Base-by-base conservation (phyloP, 139 green algal genomes). In the Chlorella vulgaris region DNA sequence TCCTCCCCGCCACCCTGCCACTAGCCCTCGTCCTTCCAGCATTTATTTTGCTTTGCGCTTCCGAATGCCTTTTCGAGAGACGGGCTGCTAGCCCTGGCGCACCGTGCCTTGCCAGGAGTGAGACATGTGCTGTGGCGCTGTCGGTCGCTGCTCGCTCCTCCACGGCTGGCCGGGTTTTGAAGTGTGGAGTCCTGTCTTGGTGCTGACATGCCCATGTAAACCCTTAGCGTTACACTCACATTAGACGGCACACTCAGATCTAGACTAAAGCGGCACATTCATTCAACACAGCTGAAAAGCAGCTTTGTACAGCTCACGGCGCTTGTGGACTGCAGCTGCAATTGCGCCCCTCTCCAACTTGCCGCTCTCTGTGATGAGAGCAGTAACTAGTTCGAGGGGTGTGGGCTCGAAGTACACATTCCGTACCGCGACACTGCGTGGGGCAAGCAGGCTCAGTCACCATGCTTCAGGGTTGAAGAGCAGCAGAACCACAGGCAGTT, bases 381-480 rank as follows among this genome's bases (percentile, higher is more conserved):
- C 83, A 2, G 42, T 71, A 40, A 90, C 18, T 38, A 86, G 47
- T 7, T 51, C 7, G n/a, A 86, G 58, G 19, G 83, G 83, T 29
- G 81, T 83, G 31, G 60, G 51, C 83, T 90, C 86, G 67, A 90
- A 90, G 29, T 90, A 90, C 0, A 90, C 58, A 40, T 90, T 90
- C 28, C 83, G 68, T 15, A 90, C 80, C 0, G 4, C 15, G 1
- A 86, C 42, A 39, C 66, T 63, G 43, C 53, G 60, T 4, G 2
- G 79, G n/a, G 47, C 47, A 24, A 10, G 13, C 47, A 15, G 47
- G 47, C 10, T 15, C 47, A 55, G 47, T 15, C 13, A 55, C 15
- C 15, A n/a, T 15, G 47, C 47, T 55, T 55, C 47, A 10, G 47
- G 47, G 47, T 7, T 36, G 66, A 50, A 33, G 38, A 35, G 38